Evolutionary conservation across 768 basidiomycete species (phyloP).

Genomic region (Leccinum subtestaceum): DNA sequence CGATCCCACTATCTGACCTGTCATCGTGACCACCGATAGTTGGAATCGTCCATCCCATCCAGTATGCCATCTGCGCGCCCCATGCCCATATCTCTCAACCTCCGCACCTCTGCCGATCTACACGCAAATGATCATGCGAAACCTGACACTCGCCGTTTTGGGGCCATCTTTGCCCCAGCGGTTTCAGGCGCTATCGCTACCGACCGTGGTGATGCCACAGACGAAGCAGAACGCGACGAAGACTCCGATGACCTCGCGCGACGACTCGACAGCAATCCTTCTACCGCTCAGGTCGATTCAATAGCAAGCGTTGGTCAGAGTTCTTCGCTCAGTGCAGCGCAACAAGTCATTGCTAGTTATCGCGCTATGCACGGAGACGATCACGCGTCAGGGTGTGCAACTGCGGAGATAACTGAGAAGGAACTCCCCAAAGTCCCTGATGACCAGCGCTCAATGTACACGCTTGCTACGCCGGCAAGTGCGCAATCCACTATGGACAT

Average conservation of each 20-base stretch:
- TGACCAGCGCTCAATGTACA: conserved; percentile 28
- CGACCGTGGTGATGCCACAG: conserved; percentile 6
- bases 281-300: conserved; percentile 1
- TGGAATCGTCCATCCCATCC: neutral
- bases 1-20: neutral
- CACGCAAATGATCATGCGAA: neutral
- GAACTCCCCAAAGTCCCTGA: conserved; percentile 18
- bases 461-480: conserved; percentile 15
- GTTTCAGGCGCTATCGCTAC: conserved; percentile 2
- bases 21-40: conserved; percentile 6
- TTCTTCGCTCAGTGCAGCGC: conserved; percentile 20
- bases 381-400: neutral
- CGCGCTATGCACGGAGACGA: conserved; percentile 11
- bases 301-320: conserved; percentile 1
- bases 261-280: neutral
- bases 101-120: conserved; percentile 2
- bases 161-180: conserved; percentile 18
- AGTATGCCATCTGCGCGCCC: conserved; percentile 11
- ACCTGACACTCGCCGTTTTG: conserved; percentile 30
- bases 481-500: conserved; percentile 25
- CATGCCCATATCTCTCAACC: conserved; percentile 7
- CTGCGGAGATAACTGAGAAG: conserved; percentile 14
- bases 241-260: conserved; percentile 8
- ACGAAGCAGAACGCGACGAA: conserved; percentile 16
- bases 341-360: conserved; percentile 21